phyloP scores from a whole-genome alignment of 2,329 filamentous ascomycete species.

The Colletotrichum spaethianum region DNA sequence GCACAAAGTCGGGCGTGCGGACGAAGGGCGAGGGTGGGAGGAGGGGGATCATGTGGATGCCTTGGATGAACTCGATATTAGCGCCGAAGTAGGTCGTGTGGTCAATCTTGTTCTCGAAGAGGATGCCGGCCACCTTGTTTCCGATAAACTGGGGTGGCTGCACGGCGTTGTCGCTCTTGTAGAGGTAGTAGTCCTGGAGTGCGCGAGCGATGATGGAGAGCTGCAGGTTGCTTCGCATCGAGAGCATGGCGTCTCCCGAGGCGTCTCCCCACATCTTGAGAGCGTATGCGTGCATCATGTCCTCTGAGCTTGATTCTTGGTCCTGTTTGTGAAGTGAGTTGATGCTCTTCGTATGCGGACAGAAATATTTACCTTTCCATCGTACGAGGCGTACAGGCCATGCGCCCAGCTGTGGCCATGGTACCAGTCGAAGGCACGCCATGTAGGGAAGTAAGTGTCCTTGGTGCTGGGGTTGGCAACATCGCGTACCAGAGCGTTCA shows the following conservation, averaged over 20 bases:
- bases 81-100: constrained; percentile 91
- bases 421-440: constrained; percentile 91
- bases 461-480: constrained; percentile 79
- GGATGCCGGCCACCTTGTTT: constrained; percentile 80
- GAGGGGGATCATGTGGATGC: constrained; percentile 88
- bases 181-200: constrained; percentile 86
- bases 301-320: constrained; percentile 91
- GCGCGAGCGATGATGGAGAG: constrained; percentile 82
- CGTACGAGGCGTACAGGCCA: constrained; percentile 77
- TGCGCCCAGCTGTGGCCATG: constrained; percentile 96
- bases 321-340: constrained; percentile 56
- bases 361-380: constrained; percentile 73
- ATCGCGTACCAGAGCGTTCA: constrained; percentile 89
- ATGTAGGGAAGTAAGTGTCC: constrained; percentile 86
- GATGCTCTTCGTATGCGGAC: no score
- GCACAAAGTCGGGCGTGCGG: constrained; percentile 78
- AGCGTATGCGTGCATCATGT: constrained; percentile 88
- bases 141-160: constrained; percentile 83
- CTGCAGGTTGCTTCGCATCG: constrained; percentile 86
- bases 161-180: constrained; percentile 75
- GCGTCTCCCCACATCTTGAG: constrained; percentile 95
- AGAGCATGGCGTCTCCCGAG: constrained; percentile 82
- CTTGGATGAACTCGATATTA: constrained; percentile 79
- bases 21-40: constrained; percentile 77
- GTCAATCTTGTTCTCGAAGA: constrained; percentile 97